Percentiles rank a stretch among this genome's conserved stretches.
These are phyloP conservation scores for Podospora didyma DNA, from an alignment of 495 filamentous ascomycete species.

Conservation along the genomic window DNA sequence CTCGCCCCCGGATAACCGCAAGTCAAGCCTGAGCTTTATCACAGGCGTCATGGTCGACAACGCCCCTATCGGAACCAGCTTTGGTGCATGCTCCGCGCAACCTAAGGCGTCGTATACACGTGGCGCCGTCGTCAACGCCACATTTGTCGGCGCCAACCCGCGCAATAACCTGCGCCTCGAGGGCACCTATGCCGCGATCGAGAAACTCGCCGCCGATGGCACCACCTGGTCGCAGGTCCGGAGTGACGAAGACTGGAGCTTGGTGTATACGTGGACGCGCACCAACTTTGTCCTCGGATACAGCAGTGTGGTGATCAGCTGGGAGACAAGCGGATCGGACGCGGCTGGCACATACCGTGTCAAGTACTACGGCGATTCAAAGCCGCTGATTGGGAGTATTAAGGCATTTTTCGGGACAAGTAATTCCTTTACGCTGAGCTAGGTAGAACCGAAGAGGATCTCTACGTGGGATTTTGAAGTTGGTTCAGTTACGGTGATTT, in stretches of 20 bases:
- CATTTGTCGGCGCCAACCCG: constrained; percentile 87
- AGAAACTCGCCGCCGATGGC: constrained; percentile 45
- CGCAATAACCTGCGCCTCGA: constrained; percentile 82
- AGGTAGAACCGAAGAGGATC: too few relatives aligned
- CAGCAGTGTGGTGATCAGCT: constrained; percentile 72
- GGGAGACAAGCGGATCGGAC: constrained; percentile 63
- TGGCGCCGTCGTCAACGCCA: constrained; percentile 61
- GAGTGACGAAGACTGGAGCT: constrained; percentile 73
- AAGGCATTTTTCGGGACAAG: constrained; percentile 70
- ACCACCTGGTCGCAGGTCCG: constrained; percentile 64
- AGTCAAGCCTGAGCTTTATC: constrained; percentile 73
- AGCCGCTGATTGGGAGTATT: constrained; percentile 61
- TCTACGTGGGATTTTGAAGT: too few relatives aligned
- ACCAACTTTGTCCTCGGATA: constrained; percentile 67
- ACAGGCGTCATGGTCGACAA: constrained; percentile 72
- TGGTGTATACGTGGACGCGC: constrained; percentile 78
- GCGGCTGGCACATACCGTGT: constrained; percentile 70
- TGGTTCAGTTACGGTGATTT: too few relatives aligned
- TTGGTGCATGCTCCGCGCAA: constrained; percentile 63
- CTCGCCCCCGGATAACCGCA: constrained; percentile 72
- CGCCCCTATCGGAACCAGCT: constrained; percentile 60
- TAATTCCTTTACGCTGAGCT: constrained; percentile 49
- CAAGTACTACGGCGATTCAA: constrained; percentile 83
- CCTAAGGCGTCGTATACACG: constrained; percentile 51
- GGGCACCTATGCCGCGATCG: constrained; percentile 75